These are phyloP conservation scores for Globisporangium spiculum DNA, from an alignment of 352 stramenopile species.

Conservation along the genomic window DNA sequence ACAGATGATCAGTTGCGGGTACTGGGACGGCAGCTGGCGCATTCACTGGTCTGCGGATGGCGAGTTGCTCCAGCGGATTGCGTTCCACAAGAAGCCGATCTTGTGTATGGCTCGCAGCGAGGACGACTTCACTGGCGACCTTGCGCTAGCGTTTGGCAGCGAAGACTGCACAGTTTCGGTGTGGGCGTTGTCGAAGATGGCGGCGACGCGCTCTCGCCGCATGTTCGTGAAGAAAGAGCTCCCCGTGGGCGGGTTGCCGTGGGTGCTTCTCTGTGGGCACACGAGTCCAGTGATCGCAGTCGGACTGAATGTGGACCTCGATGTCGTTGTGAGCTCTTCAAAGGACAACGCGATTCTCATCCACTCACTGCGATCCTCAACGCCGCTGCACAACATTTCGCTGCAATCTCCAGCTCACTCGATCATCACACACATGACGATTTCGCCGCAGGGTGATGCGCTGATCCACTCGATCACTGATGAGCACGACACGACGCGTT, in stretches of 20 bases:
- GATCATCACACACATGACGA: constrained; percentile 66
- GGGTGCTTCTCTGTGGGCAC: constrained; percentile 77
- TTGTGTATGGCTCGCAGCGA: constrained; percentile 82
- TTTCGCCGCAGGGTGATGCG: constrained; percentile 68
- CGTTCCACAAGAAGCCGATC: constrained; percentile 88
- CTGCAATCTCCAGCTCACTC: constrained; percentile 47
- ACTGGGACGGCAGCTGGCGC: constrained; percentile 86
- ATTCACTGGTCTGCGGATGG: constrained; percentile 86
- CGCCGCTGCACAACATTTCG: constrained; percentile 68
- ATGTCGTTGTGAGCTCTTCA: constrained; percentile 79
- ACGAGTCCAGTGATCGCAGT: constrained; percentile 77
- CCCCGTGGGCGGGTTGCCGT: constrained; percentile 71
- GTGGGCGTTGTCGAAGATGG: constrained; percentile 82
- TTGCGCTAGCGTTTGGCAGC: constrained; percentile 80
- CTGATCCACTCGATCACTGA: constrained; percentile 69
- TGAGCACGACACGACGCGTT: constrained; percentile 28
- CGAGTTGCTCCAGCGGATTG: constrained; percentile 80
- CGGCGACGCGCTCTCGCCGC: constrained; percentile 69
- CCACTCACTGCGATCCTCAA: constrained; percentile 72
- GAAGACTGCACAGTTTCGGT: constrained; percentile 86
- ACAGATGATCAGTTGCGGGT: constrained; percentile 88
- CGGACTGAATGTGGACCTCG: constrained; percentile 76
- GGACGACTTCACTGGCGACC: constrained; percentile 83
- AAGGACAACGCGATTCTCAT: constrained; percentile 74
- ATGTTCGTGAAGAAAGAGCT: constrained; percentile 87